Base-by-base conservation (phyloP, 371 early-diverging fungal species). In the Blakeslea trispora region DNA sequence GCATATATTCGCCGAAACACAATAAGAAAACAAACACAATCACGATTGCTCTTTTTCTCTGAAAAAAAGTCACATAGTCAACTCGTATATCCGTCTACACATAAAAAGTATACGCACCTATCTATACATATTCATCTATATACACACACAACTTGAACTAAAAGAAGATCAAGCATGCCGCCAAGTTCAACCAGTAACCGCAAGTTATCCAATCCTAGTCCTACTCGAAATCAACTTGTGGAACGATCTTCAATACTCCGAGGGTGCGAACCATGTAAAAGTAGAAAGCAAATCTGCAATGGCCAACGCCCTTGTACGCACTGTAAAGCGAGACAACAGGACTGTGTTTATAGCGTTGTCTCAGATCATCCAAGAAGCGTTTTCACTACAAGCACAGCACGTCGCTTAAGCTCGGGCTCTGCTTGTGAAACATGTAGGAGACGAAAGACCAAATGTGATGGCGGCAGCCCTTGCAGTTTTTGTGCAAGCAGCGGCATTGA, bases 371-470 rank as follows among this genome's bases (percentile, higher is more conserved):
- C 65, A 13, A 40, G 69, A 37, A 64, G 69, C 32, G 69, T 69
- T 14, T 69, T 69, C 22, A 46, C 62, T 8, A 69, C 69, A 10
- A 66, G 55, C 35, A 72, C 61, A 45, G 78, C 78, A 6, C 68
- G 79, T 41, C 66, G 79, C 17, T 48, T 79, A 19, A 74, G 74
- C 48, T 74, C 74, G 34, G 79, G 79, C 42, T 75, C 76, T 39
- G 79, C 79, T 32, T 79, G 79, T 50, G 79, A 79, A 62, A 74
- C 74, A 9, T 79, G 79, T 48, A 68, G 79, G 35, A 60, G 76
- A 65, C 67, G 79, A 44, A 79, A 79, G 57, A 79, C 79, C 28
- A 79, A 79, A 45, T 79, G 79, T 59, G 79, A 79, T 68, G 79
- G 79, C 31, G 63, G 72, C 5, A 68, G 59, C 49, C 79, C 79